Base-by-base conservation (phyloP, 805 yeast species). In the Wickerhamomyces ciferrii region DNA sequence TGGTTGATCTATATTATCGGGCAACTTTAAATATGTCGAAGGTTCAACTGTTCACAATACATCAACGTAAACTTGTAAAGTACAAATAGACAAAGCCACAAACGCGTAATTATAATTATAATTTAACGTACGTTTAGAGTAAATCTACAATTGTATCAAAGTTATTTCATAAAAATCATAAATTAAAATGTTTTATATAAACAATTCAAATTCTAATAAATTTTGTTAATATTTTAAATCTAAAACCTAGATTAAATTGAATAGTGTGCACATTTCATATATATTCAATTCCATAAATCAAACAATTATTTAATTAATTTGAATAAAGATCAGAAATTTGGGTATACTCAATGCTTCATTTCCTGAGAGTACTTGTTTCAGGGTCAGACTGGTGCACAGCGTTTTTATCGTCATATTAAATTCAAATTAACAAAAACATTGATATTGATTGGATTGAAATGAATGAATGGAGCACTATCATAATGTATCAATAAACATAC, bases 341-440 rank as follows among this genome's bases (percentile, higher is more conserved):
- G 63, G 63, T 59, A 59, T 59, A 59, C 63, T 59, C 48, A 46
- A 59, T 59, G 63, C 63, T 52, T 59, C 63, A 57, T 47, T 20
- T 29, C 41, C 58, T 54, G 59, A 48, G 60, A 53, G 59, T 54
- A 54, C 58, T 31, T 48, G 39, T 50, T 45, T 39, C 56, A 54
- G 47, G 53, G 36, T 55, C 60, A 51, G 63, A 59, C 63, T 59
- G 63, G 63, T 59, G 63, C 63, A 59, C 63, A 59, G 63, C 63
- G 42, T 57, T 56, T 58, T 29, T 57, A 52, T 59, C 63, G 60
- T 59, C 63, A 58, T 57, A 18, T 47, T 8, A 25, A 44, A n/a
- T 32, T 18, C 31, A 27, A 34, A 20, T 29, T 4, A 27, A 7
- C n/a, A n/a, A n/a, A n/a, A n/a, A n/a, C n/a, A n/a, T n/a, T n/a